A percentile compares a stretch with the other conserved stretches of the same genome.
phyloP scores from a whole-genome alignment of 371 early-diverging fungal genomes.

The Zychaea mexicana region DNA sequence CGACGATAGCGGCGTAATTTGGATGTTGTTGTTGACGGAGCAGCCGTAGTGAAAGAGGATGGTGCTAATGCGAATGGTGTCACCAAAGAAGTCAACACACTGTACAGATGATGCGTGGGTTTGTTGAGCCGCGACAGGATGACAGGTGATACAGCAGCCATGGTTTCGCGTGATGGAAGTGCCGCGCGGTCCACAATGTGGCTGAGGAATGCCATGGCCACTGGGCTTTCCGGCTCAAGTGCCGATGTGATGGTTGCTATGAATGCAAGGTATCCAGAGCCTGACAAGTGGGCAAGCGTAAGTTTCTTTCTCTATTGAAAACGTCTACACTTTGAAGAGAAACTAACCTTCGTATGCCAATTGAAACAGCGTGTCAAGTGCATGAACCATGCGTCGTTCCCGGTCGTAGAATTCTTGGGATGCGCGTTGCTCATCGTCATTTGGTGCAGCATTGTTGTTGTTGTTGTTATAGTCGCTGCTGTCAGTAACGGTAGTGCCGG shows the following conservation, averaged over 20 bases:
- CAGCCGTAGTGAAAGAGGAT: neutral
- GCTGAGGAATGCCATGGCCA: conserved; percentile 58
- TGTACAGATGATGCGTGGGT: conserved; percentile 24
- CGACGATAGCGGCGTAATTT: neutral
- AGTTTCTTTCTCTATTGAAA: too few species aligned
- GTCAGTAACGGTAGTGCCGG: too few species aligned
- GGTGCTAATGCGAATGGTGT: conserved; percentile 11
- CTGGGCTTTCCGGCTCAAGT: conserved; percentile 49
- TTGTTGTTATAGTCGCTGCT: too few species aligned
- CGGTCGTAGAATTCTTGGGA: conserved; percentile 26
- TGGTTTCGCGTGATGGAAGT: conserved; percentile 52
- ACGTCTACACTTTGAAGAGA: neutral
- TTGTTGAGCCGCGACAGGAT: conserved; percentile 33
- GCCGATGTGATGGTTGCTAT: conserved; percentile 26
- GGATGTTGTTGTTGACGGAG: neutral
- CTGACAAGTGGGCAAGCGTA: conserved; percentile 23
- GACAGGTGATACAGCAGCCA: conserved; percentile 29
- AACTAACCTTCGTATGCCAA: conserved; percentile 32
- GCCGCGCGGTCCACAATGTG: conserved; percentile 61
- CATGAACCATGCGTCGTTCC: conserved; percentile 26
- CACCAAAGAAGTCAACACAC: conserved; percentile 17
- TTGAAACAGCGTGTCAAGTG: conserved; percentile 22
- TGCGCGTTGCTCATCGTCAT: neutral
- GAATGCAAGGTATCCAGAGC: conserved; percentile 39
- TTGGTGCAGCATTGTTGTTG: neutral